Evolutionary conservation across 169 alveolate genomes (phyloP), one percentile per base, ranked within the genome.

Genomic region (Sarcocystis neurona): DNA sequence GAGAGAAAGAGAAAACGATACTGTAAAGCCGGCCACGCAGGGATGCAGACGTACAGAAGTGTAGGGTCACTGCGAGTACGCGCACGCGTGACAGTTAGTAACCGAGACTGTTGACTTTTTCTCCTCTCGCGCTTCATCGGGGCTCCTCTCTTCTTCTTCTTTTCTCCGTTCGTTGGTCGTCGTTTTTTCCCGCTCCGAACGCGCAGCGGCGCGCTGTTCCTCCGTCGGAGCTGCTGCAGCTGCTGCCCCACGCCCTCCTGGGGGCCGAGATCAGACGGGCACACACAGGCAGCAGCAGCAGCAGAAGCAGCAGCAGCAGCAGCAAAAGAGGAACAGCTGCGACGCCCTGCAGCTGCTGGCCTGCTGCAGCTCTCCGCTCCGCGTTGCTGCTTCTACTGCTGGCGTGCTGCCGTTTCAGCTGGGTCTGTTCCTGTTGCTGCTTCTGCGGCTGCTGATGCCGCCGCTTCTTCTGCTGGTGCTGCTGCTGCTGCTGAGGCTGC

Each of bases 261-360:
- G n/a, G 63, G 32, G 20, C 68, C 39, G 15, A 44, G n/a, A 37
- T 18, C 58, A 6, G 46, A 6, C 43, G 85, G 66, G 58, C 41
- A 39, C 46, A 58, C 85, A 0, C 68, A 58, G 6, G 85, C 56
- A 50, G 85, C 85, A 43, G 85, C 85, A 44, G 46, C 32, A 41
- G 63, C 47, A 37, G 30, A 53, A 53, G 87, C 70, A 56, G 87
- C 87, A 34, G 87, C 87, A 50, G 87, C 75, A 8, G 47, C 27
- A 41, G 70, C 87, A 18, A 74, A 48, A 10, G 53, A 50, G 44
- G 6, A 78, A 60, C 72, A 79, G 87, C 87, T 37, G 6, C 87
- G 70, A 48, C 87, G 37, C 18, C 87, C 72, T 6, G 47, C 48
- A 8, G 50, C 87, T 79, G 75, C 41, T 50, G 70, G 75, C 50